phyloP scores from a whole-genome alignment of 2,329 filamentous ascomycete genomes.

The Trichophaea hybrida region DNA sequence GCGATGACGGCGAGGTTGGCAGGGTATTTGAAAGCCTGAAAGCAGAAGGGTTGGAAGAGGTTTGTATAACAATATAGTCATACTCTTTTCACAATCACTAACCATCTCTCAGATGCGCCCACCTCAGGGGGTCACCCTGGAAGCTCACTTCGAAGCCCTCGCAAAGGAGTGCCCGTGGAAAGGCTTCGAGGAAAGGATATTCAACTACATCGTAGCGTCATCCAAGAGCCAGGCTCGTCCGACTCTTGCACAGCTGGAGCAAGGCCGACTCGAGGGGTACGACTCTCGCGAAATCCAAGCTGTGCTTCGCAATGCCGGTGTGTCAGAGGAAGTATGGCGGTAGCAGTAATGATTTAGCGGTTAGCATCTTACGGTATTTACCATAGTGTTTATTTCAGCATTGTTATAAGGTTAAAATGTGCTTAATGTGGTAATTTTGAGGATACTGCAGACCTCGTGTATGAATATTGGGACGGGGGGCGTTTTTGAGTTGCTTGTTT shows the following conservation, averaged over 20 bases:
- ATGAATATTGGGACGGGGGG: too few species aligned
- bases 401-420: too few species aligned
- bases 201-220: slow-evolving; percentile 10
- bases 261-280: slow-evolving; percentile 18
- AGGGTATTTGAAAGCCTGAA: slow-evolving; percentile 14
- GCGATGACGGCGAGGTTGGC: slow-evolving; percentile 12
- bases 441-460: too few species aligned
- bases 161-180: slow-evolving; percentile 13
- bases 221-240: slow-evolving; percentile 10
- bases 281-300: slow-evolving; percentile 15
- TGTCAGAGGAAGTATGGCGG: background rate
- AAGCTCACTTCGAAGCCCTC: slow-evolving; percentile 15
- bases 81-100: background rate
- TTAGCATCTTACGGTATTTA: too few species aligned
- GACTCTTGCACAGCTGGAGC: slow-evolving; percentile 16
- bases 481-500: too few species aligned
- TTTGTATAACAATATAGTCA: background rate
- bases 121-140: slow-evolving; percentile 7
- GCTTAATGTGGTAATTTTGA: too few species aligned
- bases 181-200: slow-evolving; percentile 17
- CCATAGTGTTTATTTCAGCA: too few species aligned
- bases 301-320: slow-evolving; percentile 15
- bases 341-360: background rate
- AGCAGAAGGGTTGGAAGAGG: slow-evolving; percentile 10
- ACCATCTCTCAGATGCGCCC: slow-evolving; percentile 9